Conservation (phyloP, 176 grass and related monocot genomes). For the Carex pumila region DNA sequence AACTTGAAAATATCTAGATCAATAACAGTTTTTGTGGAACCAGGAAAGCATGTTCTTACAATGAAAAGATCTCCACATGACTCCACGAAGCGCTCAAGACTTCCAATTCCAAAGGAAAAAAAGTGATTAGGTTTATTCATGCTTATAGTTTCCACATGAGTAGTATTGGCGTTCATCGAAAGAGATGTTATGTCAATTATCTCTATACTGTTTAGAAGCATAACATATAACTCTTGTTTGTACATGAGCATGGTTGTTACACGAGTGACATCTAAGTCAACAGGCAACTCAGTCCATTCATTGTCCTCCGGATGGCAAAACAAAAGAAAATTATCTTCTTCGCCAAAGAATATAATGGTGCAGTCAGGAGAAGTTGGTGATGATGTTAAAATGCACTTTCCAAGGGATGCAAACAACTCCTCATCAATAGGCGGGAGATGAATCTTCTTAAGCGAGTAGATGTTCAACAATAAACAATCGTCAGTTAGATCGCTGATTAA, state of each 20-base stretch:
- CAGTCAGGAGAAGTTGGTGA: neutral
- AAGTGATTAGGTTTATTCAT: neutral
- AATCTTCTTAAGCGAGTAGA: neutral
- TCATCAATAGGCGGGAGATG: neutral
- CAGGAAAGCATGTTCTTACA: neutral
- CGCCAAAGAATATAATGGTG: neutral
- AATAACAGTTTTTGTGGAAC: neutral
- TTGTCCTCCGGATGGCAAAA: neutral
- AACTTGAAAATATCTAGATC: neutral
- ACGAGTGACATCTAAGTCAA: neutral
- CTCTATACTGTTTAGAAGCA: neutral
- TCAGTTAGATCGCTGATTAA: neutral
- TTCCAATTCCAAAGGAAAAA: neutral
- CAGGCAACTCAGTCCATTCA: neutral
- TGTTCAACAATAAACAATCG: conserved; percentile 15
- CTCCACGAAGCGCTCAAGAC: neutral
- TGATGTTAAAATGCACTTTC: neutral
- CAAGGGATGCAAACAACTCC: no score
- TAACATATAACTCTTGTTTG: neutral
- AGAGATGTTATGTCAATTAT: neutral
- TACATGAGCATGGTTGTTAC: neutral
- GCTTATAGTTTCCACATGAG: neutral
- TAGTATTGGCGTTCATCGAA: neutral
- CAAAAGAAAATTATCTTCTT: conserved; percentile 1
- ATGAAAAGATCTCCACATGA: neutral